Evolutionary conservation across 305 asterid genomes (phyloP), one percentile per base, ranked within the genome.

Genomic region (Withania somnifera): DNA sequence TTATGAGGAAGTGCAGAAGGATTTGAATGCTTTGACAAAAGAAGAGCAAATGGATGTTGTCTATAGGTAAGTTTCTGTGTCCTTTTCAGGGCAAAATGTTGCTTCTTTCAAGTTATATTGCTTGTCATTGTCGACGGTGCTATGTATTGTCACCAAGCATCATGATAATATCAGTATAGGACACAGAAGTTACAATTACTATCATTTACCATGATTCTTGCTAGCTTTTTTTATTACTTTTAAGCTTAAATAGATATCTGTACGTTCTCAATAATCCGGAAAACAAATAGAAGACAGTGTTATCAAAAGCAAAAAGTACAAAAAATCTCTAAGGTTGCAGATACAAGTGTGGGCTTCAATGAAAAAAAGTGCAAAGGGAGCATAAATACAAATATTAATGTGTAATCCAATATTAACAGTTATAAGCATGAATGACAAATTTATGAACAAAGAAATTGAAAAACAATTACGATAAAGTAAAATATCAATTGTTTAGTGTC

Each of bases 1-100:
- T 71, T 91, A 85, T 83, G 94, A 88, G 90, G 82, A 87, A 83
- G 91, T 95, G 82, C 87, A 85, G 90, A 94, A 92, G 89, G 97
- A 95, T 88, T 60, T 91, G 66, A 90, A 87, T 87, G 92, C 97
- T 63, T 85, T 95, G 78, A 90, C 98, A 11, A 88, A 82, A 86
- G 98, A 95, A 89, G 99, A 95, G 87, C 98, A 93, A 79, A 94
- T 94, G 97, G 96, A 91, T 90, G 91, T 90, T 32, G 92, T 95
- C 77, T 87, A 87, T 84, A 92, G 97, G 99, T 94, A 82, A 86
- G 91, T 66, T 76, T 82, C 82, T 77, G 11, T 81, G 78, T 40
- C 81, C 42, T 9, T 75, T 50, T 75, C 80, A 50, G 36, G 58
- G 45, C 0, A 30, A 17, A n/a, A 28, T 75, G 45, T 75, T 73